phyloP scores from a whole-genome alignment of 371 early-diverging fungal genomes.

The Syncephalastrum racemosum region DNA sequence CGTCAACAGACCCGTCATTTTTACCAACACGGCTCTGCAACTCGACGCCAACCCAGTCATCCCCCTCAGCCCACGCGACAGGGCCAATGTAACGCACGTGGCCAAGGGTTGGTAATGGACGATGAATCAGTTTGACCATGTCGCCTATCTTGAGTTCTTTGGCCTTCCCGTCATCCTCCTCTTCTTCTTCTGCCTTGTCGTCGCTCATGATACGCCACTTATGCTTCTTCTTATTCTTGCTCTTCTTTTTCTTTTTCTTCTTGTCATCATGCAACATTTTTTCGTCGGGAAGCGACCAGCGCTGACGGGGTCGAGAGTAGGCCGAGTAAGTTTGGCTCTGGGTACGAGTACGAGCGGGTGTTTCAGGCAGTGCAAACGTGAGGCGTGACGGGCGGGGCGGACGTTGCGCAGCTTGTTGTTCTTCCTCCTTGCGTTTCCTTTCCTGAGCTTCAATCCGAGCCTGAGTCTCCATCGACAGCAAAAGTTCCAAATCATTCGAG shows the following conservation, averaged over 20 bases:
- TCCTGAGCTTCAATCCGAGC: slow-evolving; percentile 30
- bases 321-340: slow-evolving; percentile 4
- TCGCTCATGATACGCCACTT: slow-evolving; percentile 4
- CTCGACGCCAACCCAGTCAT: slow-evolving; percentile 33
- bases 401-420: too few species aligned
- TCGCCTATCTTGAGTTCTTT: slow-evolving; percentile 16
- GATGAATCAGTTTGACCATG: slow-evolving; percentile 23
- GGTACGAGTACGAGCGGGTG: slow-evolving; percentile 10
- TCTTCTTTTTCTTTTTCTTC: slow-evolving; percentile 9
- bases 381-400: slow-evolving; percentile 3
- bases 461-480: slow-evolving; percentile 36
- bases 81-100: slow-evolving; percentile 27
- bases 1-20: slow-evolving; percentile 26
- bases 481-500: slow-evolving; percentile 26
- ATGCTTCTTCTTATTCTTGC: slow-evolving; percentile 6
- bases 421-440: too few species aligned
- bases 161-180: slow-evolving; percentile 1
- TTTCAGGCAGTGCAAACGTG: slow-evolving; percentile 30
- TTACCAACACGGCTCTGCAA: slow-evolving; percentile 22
- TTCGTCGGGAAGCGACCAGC: slow-evolving; percentile 19
- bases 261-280: slow-evolving; percentile 7
- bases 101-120: slow-evolving; percentile 30
- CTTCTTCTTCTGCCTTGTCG: slow-evolving; percentile 4
- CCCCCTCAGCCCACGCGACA: slow-evolving; percentile 17
- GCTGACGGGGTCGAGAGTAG: slow-evolving; percentile 12